Percentiles rank a stretch among this genome's conserved stretches.
Conservation (phyloP, 495 filamentous ascomycete species). For the Lasiosphaeris hirsuta region DNA sequence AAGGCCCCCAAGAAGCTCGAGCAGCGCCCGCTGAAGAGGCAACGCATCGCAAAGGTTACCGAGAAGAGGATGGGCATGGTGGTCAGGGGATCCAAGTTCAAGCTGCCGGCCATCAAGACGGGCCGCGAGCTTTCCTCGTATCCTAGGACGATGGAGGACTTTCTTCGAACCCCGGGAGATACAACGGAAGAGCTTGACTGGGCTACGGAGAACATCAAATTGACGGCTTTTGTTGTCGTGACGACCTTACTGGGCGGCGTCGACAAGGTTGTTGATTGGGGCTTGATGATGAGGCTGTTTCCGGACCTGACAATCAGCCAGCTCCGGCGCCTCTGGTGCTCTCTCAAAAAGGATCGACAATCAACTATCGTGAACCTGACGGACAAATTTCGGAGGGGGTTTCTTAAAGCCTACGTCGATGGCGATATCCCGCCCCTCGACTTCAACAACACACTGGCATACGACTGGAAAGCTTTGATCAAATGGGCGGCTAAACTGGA, state of each 20-base stretch:
- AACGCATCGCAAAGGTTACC: conserved; percentile 12
- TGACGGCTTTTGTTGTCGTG: conserved; percentile 70
- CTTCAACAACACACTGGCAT: conserved; percentile 63
- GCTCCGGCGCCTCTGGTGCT: conserved; percentile 60
- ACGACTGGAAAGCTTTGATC: conserved; percentile 74
- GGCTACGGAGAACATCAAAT: conserved; percentile 45
- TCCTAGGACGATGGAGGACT: conserved; percentile 35
- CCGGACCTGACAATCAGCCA: conserved; percentile 53
- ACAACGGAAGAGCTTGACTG: conserved; percentile 35
- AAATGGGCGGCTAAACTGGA: conserved; percentile 59
- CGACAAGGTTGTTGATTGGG: conserved; percentile 69
- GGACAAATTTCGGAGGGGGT: conserved; percentile 71
- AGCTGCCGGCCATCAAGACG: conserved; percentile 35
- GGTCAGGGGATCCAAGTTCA: conserved; percentile 26
- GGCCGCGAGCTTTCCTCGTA: conserved; percentile 38
- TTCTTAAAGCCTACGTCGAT: conserved; percentile 70
- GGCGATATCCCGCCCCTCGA: conserved; percentile 67
- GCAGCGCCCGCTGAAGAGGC: conserved; percentile 13
- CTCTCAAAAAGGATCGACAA: conserved; percentile 54
- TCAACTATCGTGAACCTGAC: conserved; percentile 65
- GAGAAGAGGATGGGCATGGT: conserved; percentile 13
- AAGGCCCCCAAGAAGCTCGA: neutral
- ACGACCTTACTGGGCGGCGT: conserved; percentile 71
- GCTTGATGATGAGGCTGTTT: conserved; percentile 63
- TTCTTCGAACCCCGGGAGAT: conserved; percentile 27